Evolutionary conservation across 306 rosid genomes (phyloP).

Genomic region (Pueraria montana): DNA sequence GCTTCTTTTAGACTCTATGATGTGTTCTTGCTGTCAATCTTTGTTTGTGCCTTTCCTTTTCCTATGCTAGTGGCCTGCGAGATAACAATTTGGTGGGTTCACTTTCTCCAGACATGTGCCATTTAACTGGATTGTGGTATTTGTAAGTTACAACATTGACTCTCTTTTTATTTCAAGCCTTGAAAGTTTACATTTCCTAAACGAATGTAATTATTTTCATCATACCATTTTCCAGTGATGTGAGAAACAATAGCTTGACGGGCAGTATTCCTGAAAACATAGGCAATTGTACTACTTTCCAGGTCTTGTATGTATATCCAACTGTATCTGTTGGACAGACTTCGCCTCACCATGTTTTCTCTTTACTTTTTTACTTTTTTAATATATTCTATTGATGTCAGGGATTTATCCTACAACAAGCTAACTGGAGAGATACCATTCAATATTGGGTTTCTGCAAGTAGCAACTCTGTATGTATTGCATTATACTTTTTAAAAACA

Average conservation of each 20-base stretch:
- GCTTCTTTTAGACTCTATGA: not conserved
- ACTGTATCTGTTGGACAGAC: conserved; percentile 1
- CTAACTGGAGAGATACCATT: conserved; percentile 85
- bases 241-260: conserved; percentile 84
- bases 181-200: not conserved
- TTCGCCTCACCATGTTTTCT: not conserved
- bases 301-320: conserved; percentile 14
- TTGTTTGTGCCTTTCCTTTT: not conserved
- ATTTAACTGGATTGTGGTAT: conserved; percentile 86
- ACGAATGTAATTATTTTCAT: not conserved
- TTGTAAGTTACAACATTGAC: conserved; percentile 66
- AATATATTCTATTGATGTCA: conserved; percentile 40
- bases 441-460: conserved; percentile 87
- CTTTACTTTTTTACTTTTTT: not conserved
- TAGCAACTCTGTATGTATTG: conserved; percentile 78
- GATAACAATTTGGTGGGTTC: conserved; percentile 81
- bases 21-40: not conserved
- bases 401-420: conserved; percentile 86
- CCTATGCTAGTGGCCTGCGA: conserved; percentile 71
- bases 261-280: conserved; percentile 80
- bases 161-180: not conserved
- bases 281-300: conserved; percentile 75
- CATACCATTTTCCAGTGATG: conserved; percentile 64
- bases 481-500: not conserved
- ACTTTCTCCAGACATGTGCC: conserved; percentile 86